Base-by-base conservation (phyloP, 495 filamentous ascomycete genomes). In the Glarea lozoyensis region DNA sequence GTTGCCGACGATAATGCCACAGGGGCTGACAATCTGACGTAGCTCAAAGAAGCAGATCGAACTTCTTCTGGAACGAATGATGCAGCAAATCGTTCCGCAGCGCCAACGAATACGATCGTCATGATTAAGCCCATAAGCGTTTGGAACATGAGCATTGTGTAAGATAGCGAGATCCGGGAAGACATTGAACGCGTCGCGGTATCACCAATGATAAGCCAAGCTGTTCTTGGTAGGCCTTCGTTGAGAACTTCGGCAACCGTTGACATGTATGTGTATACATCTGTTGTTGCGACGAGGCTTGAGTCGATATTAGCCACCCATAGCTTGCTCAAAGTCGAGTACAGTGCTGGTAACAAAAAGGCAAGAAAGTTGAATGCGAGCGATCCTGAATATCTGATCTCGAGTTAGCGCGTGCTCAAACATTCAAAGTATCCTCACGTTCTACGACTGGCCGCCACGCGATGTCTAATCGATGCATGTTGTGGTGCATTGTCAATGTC, bases 251-350 rank as follows among this genome's bases (percentile, higher is more conserved):
- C 74, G 0, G 69, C 73, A 12, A 85, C 66, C 13, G 75, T 66
- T 19, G 73, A 68, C 48, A 87, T 82, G 50, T 76, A 76, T 1
- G 60, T 68, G 49, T 68, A 68, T 15, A 60, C 59, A 42, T 56
- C 53, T 25, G 82, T 84, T 5, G 77, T 84, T 12, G 72, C 81
- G n/a, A 87, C 76, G 32, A 75, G 64, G 21, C 60, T 70, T 2
- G 72, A 58, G 61, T 86, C 73, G 49, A 88, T 82, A 39, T 76
- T 69, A 4, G 83, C 79, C 13, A 88, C 69, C 84, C 81, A 87
- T 18, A 86, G 66, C 57, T 88, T 88, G 45, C 70, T 70, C 1
- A 87, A 69, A 0, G 83, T 87, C 10, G 57, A 60, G 58, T 87
- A 86, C 1, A 88, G 59, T 0, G 82, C 82, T 1, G 79, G 83